Percentiles rank a stretch among this genome's conserved stretches.
phyloP scores from a whole-genome alignment of 2,329 filamentous ascomycete species.

The Xylariaceae sp. region DNA sequence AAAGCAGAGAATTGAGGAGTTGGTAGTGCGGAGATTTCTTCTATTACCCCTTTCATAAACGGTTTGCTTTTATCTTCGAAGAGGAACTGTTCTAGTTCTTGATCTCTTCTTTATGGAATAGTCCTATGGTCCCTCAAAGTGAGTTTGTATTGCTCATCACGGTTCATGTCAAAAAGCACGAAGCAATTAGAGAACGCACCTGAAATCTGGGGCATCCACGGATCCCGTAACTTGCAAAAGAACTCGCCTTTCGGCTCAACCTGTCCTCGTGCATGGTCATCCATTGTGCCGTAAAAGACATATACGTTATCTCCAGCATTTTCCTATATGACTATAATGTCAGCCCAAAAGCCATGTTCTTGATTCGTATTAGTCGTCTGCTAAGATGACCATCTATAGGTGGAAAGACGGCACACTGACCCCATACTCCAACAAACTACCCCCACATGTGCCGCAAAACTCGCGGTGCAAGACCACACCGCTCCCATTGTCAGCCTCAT shows the following conservation, averaged over 20 bases:
- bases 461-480: conserved; percentile 54
- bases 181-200: conserved; percentile 14
- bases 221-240: conserved; percentile 38
- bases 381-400: background rate
- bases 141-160: background rate
- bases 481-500: conserved; percentile 57
- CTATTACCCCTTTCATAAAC: too few relatives aligned
- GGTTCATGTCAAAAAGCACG: background rate
- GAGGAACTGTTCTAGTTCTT: too few relatives aligned
- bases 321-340: conserved; percentile 21
- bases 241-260: conserved; percentile 42
- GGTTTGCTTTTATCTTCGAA: too few relatives aligned
- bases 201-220: conserved; percentile 38
- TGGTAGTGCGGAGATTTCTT: too few relatives aligned
- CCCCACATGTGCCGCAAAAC: conserved; percentile 59
- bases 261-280: conserved; percentile 37
- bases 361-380: too few relatives aligned
- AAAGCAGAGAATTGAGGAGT: too few relatives aligned
- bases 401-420: conserved; percentile 38
- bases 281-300: conserved; percentile 40
- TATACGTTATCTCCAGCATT: conserved; percentile 39
- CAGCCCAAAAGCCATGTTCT: too few relatives aligned
- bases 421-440: conserved; percentile 58
- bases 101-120: conserved; percentile 37
- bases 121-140: conserved; percentile 18